A percentile compares a stretch with the other conserved stretches of the same genome.
Evolutionary conservation across 495 filamentous ascomycete genomes (phyloP).

Genomic region (Talaromyces stipitatus): DNA sequence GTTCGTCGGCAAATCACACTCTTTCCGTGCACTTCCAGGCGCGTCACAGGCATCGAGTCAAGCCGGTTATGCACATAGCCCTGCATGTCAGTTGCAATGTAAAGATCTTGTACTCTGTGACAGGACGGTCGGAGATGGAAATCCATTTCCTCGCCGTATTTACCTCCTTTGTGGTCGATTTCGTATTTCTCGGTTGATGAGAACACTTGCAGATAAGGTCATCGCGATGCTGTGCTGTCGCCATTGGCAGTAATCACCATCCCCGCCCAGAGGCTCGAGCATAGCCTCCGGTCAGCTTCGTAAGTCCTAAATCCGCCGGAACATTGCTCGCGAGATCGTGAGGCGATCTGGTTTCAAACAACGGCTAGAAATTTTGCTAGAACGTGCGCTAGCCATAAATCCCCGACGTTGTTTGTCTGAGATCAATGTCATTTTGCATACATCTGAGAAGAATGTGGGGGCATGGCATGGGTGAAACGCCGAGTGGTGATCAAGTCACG

Average conservation of each 20-base stretch:
- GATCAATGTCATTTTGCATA: background rate
- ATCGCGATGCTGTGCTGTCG: background rate
- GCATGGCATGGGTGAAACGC: background rate
- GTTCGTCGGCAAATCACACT: background rate
- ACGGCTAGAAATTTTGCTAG: too few species aligned
- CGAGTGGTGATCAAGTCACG: background rate
- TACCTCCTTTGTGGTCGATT: background rate
- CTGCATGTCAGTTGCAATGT: background rate
- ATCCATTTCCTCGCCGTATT: background rate
- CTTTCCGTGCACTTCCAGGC: background rate
- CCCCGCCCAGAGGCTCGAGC: background rate
- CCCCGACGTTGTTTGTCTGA: background rate
- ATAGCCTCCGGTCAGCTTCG: background rate
- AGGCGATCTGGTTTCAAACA: background rate
- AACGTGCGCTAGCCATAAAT: too few species aligned
- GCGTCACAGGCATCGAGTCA: background rate
- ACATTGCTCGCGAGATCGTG: background rate
- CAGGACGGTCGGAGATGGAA: background rate
- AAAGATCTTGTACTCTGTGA: background rate
- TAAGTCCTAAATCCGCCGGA: background rate
- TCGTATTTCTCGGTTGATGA: background rate
- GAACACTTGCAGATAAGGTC: background rate
- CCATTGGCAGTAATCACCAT: background rate
- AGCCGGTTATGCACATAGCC: background rate
- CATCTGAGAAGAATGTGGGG: background rate